Evolutionary conservation across 352 stramenopile genomes (phyloP).

Genomic region (Phytophthora kernoviae): DNA sequence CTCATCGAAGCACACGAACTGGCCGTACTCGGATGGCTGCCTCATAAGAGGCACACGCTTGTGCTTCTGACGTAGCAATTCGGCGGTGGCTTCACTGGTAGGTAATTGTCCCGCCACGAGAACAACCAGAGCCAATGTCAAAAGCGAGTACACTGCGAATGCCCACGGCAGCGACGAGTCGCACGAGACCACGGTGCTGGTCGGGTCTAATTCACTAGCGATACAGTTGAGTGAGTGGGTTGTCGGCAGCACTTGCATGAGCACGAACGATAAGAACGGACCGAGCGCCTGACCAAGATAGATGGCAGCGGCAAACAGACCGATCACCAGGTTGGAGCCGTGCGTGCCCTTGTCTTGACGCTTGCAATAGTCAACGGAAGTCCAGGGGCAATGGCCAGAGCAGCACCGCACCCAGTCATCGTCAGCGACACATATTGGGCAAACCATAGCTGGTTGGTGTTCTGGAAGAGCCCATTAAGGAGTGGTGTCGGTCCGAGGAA

Average conservation of each 20-base stretch:
- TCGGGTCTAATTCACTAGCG: constrained; percentile 6
- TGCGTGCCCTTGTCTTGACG: constrained; percentile 40
- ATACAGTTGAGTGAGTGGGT: constrained; percentile 49
- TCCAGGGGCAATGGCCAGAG: constrained; percentile 61
- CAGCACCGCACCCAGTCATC: constrained; percentile 59
- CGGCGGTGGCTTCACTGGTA: constrained; percentile 39
- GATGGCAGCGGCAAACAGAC: constrained; percentile 68
- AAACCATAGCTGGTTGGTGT: constrained; percentile 48
- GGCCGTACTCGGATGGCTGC: constrained; percentile 73
- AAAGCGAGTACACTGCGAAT: constrained; percentile 56
- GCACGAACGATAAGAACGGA: constrained; percentile 53
- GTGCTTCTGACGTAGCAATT: constrained; percentile 39
- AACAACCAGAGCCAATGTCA: constrained; percentile 38
- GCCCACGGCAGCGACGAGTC: constrained; percentile 67
- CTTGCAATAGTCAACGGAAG: constrained; percentile 67
- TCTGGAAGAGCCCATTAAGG: constrained; percentile 43
- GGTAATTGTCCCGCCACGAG: constrained; percentile 33
- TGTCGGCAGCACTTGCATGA: constrained; percentile 55
- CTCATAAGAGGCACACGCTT: constrained; percentile 53
- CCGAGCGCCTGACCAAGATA: constrained; percentile 71
- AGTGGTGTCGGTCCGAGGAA: constrained; percentile 65
- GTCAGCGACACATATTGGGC: constrained; percentile 58
- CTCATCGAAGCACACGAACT: constrained; percentile 80
- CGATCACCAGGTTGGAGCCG: constrained; percentile 67
- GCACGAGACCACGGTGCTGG: constrained; percentile 31